Base-by-base conservation (phyloP, 139 green algal species). In the Asterochloris erici region DNA sequence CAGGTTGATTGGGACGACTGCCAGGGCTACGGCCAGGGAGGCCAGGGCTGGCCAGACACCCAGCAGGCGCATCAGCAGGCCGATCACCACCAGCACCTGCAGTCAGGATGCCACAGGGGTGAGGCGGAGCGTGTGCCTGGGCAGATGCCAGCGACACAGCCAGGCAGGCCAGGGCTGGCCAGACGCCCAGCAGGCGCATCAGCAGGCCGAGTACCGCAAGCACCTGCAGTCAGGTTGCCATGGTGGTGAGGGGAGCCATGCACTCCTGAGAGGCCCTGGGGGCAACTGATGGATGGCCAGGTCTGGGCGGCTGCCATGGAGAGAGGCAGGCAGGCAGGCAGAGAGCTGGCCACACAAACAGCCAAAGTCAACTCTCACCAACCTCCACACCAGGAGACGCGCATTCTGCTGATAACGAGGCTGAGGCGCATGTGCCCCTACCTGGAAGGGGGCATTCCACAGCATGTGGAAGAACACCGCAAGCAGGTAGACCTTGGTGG, bases 391-490 rank as follows among this genome's bases (percentile, higher is more conserved):
- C 38, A 54, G 38, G 38, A 54, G 38, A 54, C 2, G 38, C 6
- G 38, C 38, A 54, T 54, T 54, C 38, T 54, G 38, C 38, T 54
- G 38, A 2, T 54, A 54, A 2, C 38, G 38, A 54, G 38, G 38
- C 38, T 54, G 38, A 54, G 38, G 38, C n/a, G n/a, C n/a, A n/a
- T 54, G 38, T 2, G 4, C 14, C 21, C 61, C 19, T 26, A 81
- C 77, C 63, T 81, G 77, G 54, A 81, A 61, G n/a, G 93, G 93
- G 0, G 88, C 93, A 70, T 89, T 94, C 93, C 94, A 97, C 17
- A 97, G 75, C 80, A 96, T 93, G 90, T 98, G 94, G 17, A 97
- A 63, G 85, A 96, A 97, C 23, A 92, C 85, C 1, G 94, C 89
- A 71, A 96, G 83, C 60, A 79, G 87, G 90, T 91, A 98, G 12